These are phyloP conservation scores for Phytophthora pisi DNA, from an alignment of 352 stramenopile genomes.

Conservation along the genomic window DNA sequence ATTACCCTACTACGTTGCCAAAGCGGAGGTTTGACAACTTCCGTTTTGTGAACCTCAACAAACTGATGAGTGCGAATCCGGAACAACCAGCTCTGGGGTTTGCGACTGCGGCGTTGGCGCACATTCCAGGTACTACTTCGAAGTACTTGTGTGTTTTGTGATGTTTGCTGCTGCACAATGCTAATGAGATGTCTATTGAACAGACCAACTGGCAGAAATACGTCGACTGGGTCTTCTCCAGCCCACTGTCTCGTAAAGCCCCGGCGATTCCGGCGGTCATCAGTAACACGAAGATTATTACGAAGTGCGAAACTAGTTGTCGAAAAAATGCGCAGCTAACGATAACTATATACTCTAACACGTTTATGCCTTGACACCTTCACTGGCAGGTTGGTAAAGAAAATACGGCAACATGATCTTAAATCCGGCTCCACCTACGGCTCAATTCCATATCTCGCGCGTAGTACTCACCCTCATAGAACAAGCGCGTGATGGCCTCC, in stretches of 20 bases:
- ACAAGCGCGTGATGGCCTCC: constrained; percentile 2
- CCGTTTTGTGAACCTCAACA: constrained; percentile 74
- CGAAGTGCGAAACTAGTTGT: no score
- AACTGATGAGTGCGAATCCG: constrained; percentile 54
- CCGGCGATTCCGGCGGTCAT: no score
- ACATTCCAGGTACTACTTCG: constrained; percentile 48
- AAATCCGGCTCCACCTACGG: no score
- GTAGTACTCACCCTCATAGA: constrained; percentile 15
- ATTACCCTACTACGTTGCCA: constrained; percentile 65
- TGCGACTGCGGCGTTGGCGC: constrained; percentile 66
- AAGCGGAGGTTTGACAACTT: constrained; percentile 79
- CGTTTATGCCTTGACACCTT: no score
- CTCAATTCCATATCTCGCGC: no score
- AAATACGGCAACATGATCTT: no score
- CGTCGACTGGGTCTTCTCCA: neutral
- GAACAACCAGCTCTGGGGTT: constrained; percentile 67
- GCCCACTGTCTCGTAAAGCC: neutral
- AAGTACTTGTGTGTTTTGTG: neutral
- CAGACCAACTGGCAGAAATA: neutral
- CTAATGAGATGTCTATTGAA: neutral
- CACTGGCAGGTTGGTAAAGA: no score
- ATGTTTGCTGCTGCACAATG: neutral
- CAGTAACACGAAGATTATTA: no score
- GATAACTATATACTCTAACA: no score
- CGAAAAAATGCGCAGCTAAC: no score